A percentile compares a stretch with the other conserved stretches of the same genome.
Conservation (phyloP, 1,284 basidiomycete species). For the Chalciporus sp. region DNA sequence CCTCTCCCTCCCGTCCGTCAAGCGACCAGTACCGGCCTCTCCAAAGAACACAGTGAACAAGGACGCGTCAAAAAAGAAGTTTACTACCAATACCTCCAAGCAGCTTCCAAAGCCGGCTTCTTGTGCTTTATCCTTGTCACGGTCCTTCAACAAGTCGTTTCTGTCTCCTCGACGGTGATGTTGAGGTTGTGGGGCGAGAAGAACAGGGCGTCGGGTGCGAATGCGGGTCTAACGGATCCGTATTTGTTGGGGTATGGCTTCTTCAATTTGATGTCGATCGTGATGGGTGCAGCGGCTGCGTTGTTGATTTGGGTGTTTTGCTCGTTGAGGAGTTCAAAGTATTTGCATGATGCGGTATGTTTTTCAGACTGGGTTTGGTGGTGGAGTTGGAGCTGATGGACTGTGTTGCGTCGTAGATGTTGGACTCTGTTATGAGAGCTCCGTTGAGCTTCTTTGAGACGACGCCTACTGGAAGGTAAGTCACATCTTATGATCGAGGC, state of each 20-base stretch:
- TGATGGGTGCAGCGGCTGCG: constrained; percentile 56
- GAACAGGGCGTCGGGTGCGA: constrained; percentile 64
- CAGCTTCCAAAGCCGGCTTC: constrained; percentile 78
- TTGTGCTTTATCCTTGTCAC: constrained; percentile 64
- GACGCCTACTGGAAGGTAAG: constrained; percentile 77
- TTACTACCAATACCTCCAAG: constrained; percentile 79
- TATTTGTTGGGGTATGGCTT: constrained; percentile 66
- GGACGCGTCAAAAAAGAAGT: constrained; percentile 81
- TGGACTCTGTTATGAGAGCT: constrained; percentile 76
- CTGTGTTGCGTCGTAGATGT: constrained; percentile 53
- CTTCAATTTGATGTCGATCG: constrained; percentile 54
- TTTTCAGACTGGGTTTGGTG: constrained; percentile 14
- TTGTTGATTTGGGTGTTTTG: constrained; percentile 81
- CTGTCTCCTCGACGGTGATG: constrained; percentile 66
- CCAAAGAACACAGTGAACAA: constrained; percentile 82
- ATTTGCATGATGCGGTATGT: constrained; percentile 76
- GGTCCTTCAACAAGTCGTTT: constrained; percentile 54
- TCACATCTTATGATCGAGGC: background rate
- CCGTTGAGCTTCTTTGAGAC: constrained; percentile 88
- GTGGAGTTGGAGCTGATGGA: constrained; percentile 1
- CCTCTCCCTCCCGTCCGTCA: constrained; percentile 40
- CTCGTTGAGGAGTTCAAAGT: constrained; percentile 72
- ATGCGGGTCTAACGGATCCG: constrained; percentile 53
- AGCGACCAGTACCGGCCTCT: constrained; percentile 45
- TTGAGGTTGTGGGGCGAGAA: constrained; percentile 82